Evolutionary conservation across 2,329 filamentous ascomycete species (phyloP).

Genomic region (Samsoniella hepiali): DNA sequence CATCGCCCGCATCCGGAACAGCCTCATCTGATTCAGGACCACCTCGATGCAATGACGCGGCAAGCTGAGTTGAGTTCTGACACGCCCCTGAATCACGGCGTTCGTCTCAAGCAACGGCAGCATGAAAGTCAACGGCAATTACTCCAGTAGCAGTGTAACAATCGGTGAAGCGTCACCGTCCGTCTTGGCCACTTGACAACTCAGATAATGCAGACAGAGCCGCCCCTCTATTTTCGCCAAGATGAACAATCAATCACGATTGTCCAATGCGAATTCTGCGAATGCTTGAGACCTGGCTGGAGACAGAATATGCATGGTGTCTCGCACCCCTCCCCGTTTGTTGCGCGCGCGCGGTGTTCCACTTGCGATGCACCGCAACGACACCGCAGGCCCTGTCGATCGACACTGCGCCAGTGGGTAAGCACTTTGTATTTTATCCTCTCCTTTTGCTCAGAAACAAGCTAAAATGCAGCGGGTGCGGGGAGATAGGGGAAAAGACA

Average conservation of each 20-base stretch:
- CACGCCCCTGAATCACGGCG: neutral
- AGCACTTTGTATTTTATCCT: neutral
- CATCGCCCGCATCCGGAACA: neutral
- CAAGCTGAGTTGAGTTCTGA: neutral
- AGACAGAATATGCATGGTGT: neutral
- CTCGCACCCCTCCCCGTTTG: neutral
- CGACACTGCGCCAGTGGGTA: conserved; percentile 7
- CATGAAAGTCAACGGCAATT: too few relatives aligned
- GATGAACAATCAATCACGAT: neutral
- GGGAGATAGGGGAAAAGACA: neutral
- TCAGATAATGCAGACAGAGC: too few relatives aligned
- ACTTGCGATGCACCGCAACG: neutral
- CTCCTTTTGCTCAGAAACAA: neutral
- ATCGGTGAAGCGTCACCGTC: neutral
- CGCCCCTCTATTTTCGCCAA: neutral
- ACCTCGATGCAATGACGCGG: conserved; percentile 1
- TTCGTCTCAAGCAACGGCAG: conserved; percentile 3
- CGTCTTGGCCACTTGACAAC: neutral
- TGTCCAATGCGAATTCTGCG: neutral
- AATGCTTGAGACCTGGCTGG: neutral
- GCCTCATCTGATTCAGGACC: conserved; percentile 3
- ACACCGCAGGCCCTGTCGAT: conserved; percentile 16
- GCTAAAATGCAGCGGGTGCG: neutral
- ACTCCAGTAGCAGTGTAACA: neutral
- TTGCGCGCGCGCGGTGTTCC: conserved; percentile 4